Evolutionary conservation across 129 eudicot species (phyloP).

Genomic region (carrot (Daucus carota)): DH1_v3.0 NC_030384.2:40270001-40270500

Average conservation of each 20-base stretch:
- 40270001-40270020: neutral
- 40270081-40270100: neutral
- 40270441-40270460: neutral
- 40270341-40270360: neutral
- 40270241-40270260: neutral
- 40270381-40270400: neutral
- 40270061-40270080: neutral
- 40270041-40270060: constrained; percentile 3
- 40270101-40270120: neutral
- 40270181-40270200: constrained; percentile 17
- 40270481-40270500: neutral
- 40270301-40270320: constrained; percentile 2
- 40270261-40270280: neutral
- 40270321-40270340: neutral
- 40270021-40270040: neutral
- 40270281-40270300: accelerated
- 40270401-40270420: neutral
- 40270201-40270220: constrained; percentile 2
- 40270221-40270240: neutral
- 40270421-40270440: neutral
- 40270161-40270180: constrained; percentile 5
- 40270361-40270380: constrained; percentile 3
- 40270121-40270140: neutral
- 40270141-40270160: constrained; percentile 12
- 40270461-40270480: neutral